Evolutionary conservation across 805 yeast genomes (phyloP).

Genomic region (Suhomyces vadensis): DNA sequence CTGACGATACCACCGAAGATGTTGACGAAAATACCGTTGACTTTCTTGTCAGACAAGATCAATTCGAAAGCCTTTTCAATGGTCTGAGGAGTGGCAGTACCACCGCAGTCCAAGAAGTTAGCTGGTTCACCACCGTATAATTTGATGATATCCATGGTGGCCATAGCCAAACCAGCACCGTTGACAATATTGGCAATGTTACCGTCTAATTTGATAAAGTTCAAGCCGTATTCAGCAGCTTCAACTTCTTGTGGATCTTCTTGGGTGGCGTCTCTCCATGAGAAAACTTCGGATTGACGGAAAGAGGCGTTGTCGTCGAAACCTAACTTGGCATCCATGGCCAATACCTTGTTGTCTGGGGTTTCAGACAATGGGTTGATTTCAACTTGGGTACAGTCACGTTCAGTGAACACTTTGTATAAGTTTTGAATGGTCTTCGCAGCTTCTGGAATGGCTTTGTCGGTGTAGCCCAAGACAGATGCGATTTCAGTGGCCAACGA

Average conservation of each 20-base stretch:
- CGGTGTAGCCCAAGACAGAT: slow-evolving; percentile 75
- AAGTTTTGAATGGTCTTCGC: slow-evolving; percentile 84
- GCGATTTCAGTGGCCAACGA: slow-evolving; percentile 76
- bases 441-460: slow-evolving; percentile 78
- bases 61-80: slow-evolving; percentile 95
- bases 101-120: slow-evolving; percentile 99
- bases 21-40: slow-evolving; percentile 94
- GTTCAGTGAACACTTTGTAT: slow-evolving; percentile 85
- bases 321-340: slow-evolving; percentile 99
- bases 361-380: slow-evolving; percentile 97
- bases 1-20: slow-evolving; percentile 99
- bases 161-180: slow-evolving; percentile 99
- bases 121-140: slow-evolving; percentile 99
- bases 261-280: slow-evolving; percentile 96
- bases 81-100: slow-evolving; percentile 99
- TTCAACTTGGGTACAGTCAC: slow-evolving; percentile 97
- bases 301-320: slow-evolving; percentile 95
- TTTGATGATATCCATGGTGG: slow-evolving; percentile 99
- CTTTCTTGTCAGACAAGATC: slow-evolving; percentile 84
- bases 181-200: slow-evolving; percentile 98
- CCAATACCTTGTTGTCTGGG: slow-evolving; percentile 82
- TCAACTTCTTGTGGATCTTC: slow-evolving; percentile 97
- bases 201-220: slow-evolving; percentile 97
- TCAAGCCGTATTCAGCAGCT: slow-evolving; percentile 86
- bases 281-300: slow-evolving; percentile 92